phyloP scores from a whole-genome alignment of 2,329 filamentous ascomycete species.

The Fusarium vanettenii region DNA sequence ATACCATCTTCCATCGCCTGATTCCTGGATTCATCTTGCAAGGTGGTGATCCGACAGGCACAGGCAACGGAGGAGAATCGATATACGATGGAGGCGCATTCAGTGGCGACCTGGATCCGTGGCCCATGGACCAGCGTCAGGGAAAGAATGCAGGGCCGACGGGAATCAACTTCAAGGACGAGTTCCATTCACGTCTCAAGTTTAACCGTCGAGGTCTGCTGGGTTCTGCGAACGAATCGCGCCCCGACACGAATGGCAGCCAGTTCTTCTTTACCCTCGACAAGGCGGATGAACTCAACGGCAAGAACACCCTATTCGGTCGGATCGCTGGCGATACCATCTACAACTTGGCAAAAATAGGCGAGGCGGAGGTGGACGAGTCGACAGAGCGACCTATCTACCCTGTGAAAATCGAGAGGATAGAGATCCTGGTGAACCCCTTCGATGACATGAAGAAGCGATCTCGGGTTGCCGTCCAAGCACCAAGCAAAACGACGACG shows the following conservation, averaged over 20 bases:
- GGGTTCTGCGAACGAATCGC: conserved; percentile 94
- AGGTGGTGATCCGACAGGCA: conserved; percentile 93
- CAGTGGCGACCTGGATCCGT: conserved; percentile 77
- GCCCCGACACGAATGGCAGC: conserved; percentile 84
- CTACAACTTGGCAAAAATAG: conserved; percentile 95
- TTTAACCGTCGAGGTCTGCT: conserved; percentile 91
- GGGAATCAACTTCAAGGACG: conserved; percentile 78
- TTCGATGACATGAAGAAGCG: conserved; percentile 85
- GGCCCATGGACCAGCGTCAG: conserved; percentile 74
- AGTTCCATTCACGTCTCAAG: conserved; percentile 91
- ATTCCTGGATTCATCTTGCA: conserved; percentile 94
- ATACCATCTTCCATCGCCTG: conserved; percentile 93
- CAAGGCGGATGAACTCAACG: conserved; percentile 85
- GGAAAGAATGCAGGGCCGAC: conserved; percentile 69
- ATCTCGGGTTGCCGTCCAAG: conserved; percentile 65
- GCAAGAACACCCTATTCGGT: conserved; percentile 94
- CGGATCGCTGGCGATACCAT: conserved; percentile 93
- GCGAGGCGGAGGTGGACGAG: conserved; percentile 83
- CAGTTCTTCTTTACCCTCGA: conserved; percentile 97
- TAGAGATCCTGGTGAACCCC: conserved; percentile 84
- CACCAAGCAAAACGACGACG: conserved; percentile 50
- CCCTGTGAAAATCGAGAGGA: conserved; percentile 78
- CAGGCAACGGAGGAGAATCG: conserved; percentile 89
- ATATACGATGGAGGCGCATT: conserved; percentile 89
- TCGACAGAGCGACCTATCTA: conserved; percentile 87